Conservation (phyloP, 2,329 filamentous ascomycete species). For the Domatiomyces globalis region DNA sequence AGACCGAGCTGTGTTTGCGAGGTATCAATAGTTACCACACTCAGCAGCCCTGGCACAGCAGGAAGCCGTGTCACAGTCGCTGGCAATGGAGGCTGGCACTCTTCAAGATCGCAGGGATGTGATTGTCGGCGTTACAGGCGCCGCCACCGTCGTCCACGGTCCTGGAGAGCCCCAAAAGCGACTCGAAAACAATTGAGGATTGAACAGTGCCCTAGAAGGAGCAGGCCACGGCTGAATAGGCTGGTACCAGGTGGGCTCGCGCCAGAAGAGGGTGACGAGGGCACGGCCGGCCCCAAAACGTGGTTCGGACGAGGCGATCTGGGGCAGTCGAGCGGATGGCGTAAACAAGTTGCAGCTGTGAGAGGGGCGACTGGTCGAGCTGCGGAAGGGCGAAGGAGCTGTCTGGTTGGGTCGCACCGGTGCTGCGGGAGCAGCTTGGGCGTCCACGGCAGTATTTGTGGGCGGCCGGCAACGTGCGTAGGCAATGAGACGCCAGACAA, state of each 20-base stretch:
- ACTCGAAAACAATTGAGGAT: background rate
- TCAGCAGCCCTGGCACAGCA: background rate
- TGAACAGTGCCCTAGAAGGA: background rate
- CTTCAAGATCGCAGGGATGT: background rate
- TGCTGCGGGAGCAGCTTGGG: background rate
- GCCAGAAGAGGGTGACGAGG: background rate
- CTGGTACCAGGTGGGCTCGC: background rate
- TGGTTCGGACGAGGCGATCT: background rate
- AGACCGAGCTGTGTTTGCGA: background rate
- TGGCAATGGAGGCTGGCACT: background rate
- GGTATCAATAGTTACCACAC: background rate
- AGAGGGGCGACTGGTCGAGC: background rate
- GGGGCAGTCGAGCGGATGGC: background rate
- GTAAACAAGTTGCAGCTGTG: too few relatives aligned
- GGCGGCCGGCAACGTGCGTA: background rate
- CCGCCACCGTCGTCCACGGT: background rate
- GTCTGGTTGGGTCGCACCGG: background rate
- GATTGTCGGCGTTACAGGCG: background rate
- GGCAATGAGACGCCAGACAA: background rate
- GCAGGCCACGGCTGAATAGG: background rate
- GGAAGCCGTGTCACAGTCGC: background rate
- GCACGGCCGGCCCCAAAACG: background rate
- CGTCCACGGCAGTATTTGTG: background rate
- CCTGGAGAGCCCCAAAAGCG: background rate
- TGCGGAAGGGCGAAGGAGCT: background rate